Evolutionary conservation across 2,329 filamentous ascomycete species (phyloP).

Genomic region (Paraphaeosphaeria minitans): DNA sequence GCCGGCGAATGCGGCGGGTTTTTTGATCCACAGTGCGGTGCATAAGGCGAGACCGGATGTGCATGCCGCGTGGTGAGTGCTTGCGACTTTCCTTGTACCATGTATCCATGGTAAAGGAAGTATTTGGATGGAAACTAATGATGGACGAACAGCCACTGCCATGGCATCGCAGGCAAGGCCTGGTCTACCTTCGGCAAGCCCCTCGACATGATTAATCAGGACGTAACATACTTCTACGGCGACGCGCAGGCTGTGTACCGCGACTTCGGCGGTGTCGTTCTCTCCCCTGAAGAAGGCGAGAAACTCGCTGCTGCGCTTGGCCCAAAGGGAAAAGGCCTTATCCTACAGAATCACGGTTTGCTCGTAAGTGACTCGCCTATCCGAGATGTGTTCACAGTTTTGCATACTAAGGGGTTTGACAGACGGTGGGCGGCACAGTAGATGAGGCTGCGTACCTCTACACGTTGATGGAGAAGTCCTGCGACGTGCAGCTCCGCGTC

Average conservation of each 20-base stretch:
- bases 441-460: conserved; percentile 77
- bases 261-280: conserved; percentile 67
- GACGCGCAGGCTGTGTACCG: conserved; percentile 68
- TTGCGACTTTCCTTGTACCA: background rate
- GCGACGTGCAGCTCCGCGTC: conserved; percentile 69
- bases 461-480: conserved; percentile 70
- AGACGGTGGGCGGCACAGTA: conserved; percentile 71
- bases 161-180: conserved; percentile 69
- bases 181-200: conserved; percentile 69
- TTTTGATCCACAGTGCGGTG: conserved; percentile 71
- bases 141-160: conserved; percentile 57
- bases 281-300: conserved; percentile 67
- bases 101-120: background rate
- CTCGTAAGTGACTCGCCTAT: conserved; percentile 44
- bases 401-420: conserved; percentile 8
- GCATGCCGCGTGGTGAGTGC: conserved; percentile 61
- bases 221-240: conserved; percentile 67
- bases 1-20: conserved; percentile 70
- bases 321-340: conserved; percentile 63
- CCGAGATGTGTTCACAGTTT: background rate
- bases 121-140: background rate
- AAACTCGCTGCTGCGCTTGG: conserved; percentile 69
- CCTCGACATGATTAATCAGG: conserved; percentile 74
- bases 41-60: conserved; percentile 70
- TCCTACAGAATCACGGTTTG: conserved; percentile 74